Conservation (phyloP, 495 filamentous ascomycete species). For the Aspergillus diversus region DNA sequence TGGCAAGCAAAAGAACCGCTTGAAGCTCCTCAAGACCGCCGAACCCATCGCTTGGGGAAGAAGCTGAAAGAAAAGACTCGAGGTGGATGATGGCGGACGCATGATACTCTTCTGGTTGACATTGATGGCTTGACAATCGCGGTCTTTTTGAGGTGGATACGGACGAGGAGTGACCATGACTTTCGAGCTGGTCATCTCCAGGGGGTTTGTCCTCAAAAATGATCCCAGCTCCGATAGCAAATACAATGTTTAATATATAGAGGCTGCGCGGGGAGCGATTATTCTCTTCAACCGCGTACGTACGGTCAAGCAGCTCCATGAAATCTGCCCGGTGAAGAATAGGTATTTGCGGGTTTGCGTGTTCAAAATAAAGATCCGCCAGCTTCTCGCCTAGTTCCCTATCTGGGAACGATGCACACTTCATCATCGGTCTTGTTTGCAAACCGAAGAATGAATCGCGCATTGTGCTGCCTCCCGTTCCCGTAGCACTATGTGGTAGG, state of each 20-base stretch:
- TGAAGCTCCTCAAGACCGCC: slow-evolving; percentile 91
- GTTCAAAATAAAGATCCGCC: slow-evolving; percentile 86
- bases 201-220: slow-evolving; percentile 70
- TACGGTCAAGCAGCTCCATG: slow-evolving; percentile 77
- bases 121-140: slow-evolving; percentile 63
- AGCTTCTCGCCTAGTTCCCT: slow-evolving; percentile 70
- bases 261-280: slow-evolving; percentile 79
- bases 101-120: slow-evolving; percentile 94
- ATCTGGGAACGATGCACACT: slow-evolving; percentile 82
- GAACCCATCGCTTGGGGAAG: slow-evolving; percentile 61
- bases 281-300: slow-evolving; percentile 70
- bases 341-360: slow-evolving; percentile 94
- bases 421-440: slow-evolving; percentile 85
- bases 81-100: slow-evolving; percentile 90
- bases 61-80: slow-evolving; percentile 79
- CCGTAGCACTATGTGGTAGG: slow-evolving; percentile 48
- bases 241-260: slow-evolving; percentile 96
- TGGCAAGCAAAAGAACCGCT: slow-evolving; percentile 84
- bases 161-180: slow-evolving; percentile 34
- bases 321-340: slow-evolving; percentile 89
- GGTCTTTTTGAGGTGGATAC: slow-evolving; percentile 54
- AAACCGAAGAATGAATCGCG: slow-evolving; percentile 94
- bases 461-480: slow-evolving; percentile 70
- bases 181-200: slow-evolving; percentile 40
- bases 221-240: slow-evolving; percentile 92